Base-by-base conservation (phyloP, 345 rosid genomes). In the Eucalyptus fibrosa region DNA sequence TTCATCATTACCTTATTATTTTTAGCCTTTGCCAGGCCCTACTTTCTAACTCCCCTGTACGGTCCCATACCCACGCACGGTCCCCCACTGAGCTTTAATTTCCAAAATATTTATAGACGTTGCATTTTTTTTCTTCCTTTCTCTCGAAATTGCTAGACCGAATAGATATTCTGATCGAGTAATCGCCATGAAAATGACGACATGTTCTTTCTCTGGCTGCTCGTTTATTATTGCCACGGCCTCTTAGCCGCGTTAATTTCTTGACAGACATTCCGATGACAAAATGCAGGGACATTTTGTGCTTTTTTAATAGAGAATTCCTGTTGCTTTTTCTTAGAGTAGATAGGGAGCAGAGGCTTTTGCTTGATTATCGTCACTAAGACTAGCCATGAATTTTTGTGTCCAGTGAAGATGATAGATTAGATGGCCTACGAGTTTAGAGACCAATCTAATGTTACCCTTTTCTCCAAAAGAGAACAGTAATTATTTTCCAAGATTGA, bases 1-100 rank as follows among this genome's bases (percentile, higher is more conserved):
- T 89, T 92, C 93, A 92, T 94, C 92, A 93, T 94, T 92, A 92
- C 94, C 95, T 91, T 90, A 92, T 94, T 94, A 94, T 94, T 94
- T 90, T 89, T 89, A 88, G 91, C 91, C 60, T 80, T 85, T 85
- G n/a, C 62, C 89, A 18, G 40, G 50, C 37, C 88, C 89, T 67
- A 88, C 90, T 90, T 89, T 88, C 89, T 89, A 53, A 85, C 89
- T 51, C 87, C 86, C 53, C 50, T 42, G 91, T 88, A 89, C 89
- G 49, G 50, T 86, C 86, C 89, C 59, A 2, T 44, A 3, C 85
- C 44, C 90, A 40, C 55, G 53, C 87, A 32, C 89, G 87, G 90
- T 89, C 92, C 67, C 50, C 65, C 67, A 37, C 15, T 28, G 83
- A 62, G 50, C 62, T 89, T 24, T 30, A n/a, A 49, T 89, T 67